Evolutionary conservation across 495 filamentous ascomycete species (phyloP), one percentile per base, ranked within the genome.

Genomic region (Penicillium roqueforti): DNA sequence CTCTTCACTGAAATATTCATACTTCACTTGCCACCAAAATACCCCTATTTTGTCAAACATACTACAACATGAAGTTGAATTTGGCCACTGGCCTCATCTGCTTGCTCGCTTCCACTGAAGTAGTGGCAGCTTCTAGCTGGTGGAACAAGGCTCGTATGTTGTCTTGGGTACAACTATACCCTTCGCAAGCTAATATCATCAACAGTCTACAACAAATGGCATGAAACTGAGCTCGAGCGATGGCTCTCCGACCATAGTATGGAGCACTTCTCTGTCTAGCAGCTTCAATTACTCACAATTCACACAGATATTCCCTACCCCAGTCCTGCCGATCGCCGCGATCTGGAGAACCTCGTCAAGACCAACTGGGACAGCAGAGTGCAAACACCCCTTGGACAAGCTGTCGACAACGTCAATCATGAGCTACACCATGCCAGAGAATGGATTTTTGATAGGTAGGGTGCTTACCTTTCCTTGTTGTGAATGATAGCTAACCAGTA

Each of bases 151-250:
- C 89, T 69, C 85, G 90, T 92, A 71, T 46, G 85, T 81, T 26
- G n/a, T 20, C 10, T 23, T 20, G 3, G 9, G 6, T 19, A 13
- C 28, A 45, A 23, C 41, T 22, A 14, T 19, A 3, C 6, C 32
- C 20, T 20, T 31, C 19, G 32, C 20, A 26, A 26, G 52, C 57
- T 59, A 55, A 56, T 56, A 19, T n/a, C 29, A 61, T 34, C 46
- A 46, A 22, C 63, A 96, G 93, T 85, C 6, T 98, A 97, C 80
- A 96, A 97, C 76, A 97, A 92, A 68, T 98, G 93, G 93, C 92
- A 97, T 67, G 86, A 97, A 75, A 96, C 89, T 6, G 93, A 98
- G 77, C 82, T 98, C 10, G 92, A 98, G 76, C 81, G 93, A 62
- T 98, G 93, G 93, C 86, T 98, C 53, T 88, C 88, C 22, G 93